These are phyloP conservation scores for Poa pratensis DNA, from an alignment of 176 grass and related monocot genomes.

Conservation along the genomic window DNA sequence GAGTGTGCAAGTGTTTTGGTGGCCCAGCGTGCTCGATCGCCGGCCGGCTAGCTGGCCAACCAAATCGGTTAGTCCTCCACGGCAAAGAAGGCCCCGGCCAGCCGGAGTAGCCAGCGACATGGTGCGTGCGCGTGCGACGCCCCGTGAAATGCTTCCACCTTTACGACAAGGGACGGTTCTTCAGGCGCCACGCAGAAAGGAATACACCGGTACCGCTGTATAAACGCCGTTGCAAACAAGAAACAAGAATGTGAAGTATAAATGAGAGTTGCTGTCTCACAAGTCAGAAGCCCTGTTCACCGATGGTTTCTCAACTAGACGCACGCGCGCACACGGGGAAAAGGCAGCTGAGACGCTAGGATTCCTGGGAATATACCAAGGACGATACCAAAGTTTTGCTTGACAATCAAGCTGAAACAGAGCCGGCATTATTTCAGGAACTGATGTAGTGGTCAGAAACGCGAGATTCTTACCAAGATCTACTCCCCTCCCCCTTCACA, in stretches of 20 bases:
- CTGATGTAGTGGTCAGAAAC: too few relatives aligned
- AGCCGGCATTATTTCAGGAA: too few relatives aligned
- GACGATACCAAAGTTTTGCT: too few relatives aligned
- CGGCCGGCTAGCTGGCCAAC: constrained; percentile 9
- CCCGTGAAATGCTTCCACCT: background rate
- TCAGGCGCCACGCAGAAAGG: constrained; percentile 35
- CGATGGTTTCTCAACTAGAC: constrained; percentile 7
- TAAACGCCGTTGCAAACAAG: background rate
- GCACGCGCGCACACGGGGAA: background rate
- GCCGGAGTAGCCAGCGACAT: background rate
- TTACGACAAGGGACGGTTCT: background rate
- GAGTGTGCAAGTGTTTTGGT: background rate
- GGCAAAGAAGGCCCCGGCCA: constrained; percentile 5
- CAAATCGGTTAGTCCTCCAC: constrained; percentile 30
- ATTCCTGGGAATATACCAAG: too few relatives aligned
- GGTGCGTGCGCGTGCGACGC: constrained; percentile 15
- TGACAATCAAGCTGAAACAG: too few relatives aligned
- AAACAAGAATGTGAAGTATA: constrained; percentile 7
- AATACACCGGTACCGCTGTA: background rate
- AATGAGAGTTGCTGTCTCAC: background rate
- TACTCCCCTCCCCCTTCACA: too few relatives aligned
- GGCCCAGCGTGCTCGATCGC: too few relatives aligned
- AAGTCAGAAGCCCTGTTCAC: background rate
- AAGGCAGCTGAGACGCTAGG: background rate
- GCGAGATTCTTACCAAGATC: too few relatives aligned